These are phyloP conservation scores for Neurospora tetraspora DNA, from an alignment of 495 filamentous ascomycete species.

Conservation along the genomic window DNA sequence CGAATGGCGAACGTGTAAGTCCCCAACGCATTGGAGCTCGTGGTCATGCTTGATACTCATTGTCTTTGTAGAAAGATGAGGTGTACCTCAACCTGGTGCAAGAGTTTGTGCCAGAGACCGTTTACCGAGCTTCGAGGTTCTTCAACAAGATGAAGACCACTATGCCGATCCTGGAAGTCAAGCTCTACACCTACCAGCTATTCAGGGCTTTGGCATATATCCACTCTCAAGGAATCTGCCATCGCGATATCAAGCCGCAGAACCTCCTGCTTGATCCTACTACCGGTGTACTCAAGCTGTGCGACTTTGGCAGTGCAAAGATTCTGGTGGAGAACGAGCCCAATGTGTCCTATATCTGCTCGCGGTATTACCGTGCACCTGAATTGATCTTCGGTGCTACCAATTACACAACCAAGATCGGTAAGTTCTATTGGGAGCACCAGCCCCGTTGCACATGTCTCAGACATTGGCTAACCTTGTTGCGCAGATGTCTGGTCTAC, in stretches of 20 bases:
- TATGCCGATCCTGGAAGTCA: constrained; percentile 97
- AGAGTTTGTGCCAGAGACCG: constrained; percentile 96
- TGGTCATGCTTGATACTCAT: constrained; percentile 11
- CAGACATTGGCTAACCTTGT: constrained; percentile 5
- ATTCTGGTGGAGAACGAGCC: constrained; percentile 98
- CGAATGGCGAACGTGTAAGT: constrained; percentile 91
- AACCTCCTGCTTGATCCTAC: constrained; percentile 87
- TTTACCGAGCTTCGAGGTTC: constrained; percentile 95
- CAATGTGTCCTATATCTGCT: constrained; percentile 99
- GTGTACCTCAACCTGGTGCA: constrained; percentile 98
- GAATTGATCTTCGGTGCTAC: constrained; percentile 98
- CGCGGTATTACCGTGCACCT: constrained; percentile 94
- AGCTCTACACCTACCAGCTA: constrained; percentile 98
- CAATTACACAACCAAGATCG: constrained; percentile 99
- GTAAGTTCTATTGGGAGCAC: constrained; percentile 41
- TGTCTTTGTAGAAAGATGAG: constrained; percentile 75
- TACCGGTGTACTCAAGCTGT: constrained; percentile 90
- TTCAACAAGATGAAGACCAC: constrained; percentile 99
- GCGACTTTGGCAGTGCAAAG: constrained; percentile 98
- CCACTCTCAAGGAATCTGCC: constrained; percentile 98
- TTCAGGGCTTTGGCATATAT: constrained; percentile 98
- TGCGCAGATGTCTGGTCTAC: constrained; percentile 95
- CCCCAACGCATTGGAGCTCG: not conserved
- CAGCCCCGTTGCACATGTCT: not conserved
- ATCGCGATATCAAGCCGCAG: constrained; percentile 98